Base-by-base conservation (phyloP, 169 alveolate genomes). In the Babesia ovata region DNA sequence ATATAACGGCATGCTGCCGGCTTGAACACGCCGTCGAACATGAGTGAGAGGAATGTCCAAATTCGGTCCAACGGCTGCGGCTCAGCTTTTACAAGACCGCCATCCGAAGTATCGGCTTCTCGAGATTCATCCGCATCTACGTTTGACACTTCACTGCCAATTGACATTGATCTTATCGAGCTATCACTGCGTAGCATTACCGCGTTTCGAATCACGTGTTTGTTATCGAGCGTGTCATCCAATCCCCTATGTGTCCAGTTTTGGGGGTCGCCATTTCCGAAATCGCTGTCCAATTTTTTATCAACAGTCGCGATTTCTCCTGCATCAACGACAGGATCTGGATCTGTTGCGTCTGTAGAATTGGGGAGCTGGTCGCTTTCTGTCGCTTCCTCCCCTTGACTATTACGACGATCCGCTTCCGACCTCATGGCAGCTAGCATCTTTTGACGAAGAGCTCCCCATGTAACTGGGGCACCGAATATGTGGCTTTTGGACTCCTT, bases 11-110 rank as follows among this genome's bases (percentile, higher is more conserved):
- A 79, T 24, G 62, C 84, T 44, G 44, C 33, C 0, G 79, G 67
- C 1, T 58, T 33, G 72, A 54, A 79, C 59, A 13, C 12, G 33
- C 59, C 24, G 26, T 79, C 74, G 60, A 79, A 79, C 60, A 79
- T 22, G 14, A 79, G 22, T 24, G 78, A 70, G 24, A 79, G 60
- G 33, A 60, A 26, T 4, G 52, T 21, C 87, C 87, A 79, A 12
- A 79, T 70, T 22, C 45, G 36, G 36, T 50, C 33, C 39, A 56
- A 24, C 19, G 48, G 8, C 39, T 44, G 36, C 61, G 48, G 10
- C 46, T 54, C n/a, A 21, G n/a, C 36, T 4, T 3, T 3, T 26
- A 21, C 70, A 4, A 36, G n/a, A 11, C 61, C 57, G 17, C 2
- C 49, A 42, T 60, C 29, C 83, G 12, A 28, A 10, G 1, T 1